Percentiles rank a stretch among this genome's conserved stretches.
Evolutionary conservation across 2,329 filamentous ascomycete species (phyloP).

Genomic region (Exophiala phaeomuriformis): DNA sequence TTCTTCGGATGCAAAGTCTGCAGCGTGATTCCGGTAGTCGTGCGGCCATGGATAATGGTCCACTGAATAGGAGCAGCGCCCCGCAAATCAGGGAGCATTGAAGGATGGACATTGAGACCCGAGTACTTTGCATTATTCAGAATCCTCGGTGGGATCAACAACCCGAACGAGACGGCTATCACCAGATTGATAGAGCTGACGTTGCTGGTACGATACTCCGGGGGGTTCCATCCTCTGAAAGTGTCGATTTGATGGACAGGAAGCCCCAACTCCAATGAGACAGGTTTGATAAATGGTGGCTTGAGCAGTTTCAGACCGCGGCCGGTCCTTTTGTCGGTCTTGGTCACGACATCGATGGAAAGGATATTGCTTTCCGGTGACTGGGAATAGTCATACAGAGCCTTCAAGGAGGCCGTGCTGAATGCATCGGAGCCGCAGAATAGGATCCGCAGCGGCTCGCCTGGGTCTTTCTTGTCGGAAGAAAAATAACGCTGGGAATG

Average conservation of each 20-base stretch:
- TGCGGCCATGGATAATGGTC: constrained; percentile 59
- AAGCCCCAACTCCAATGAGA: constrained; percentile 58
- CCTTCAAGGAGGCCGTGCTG: constrained; percentile 68
- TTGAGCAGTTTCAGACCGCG: constrained; percentile 62
- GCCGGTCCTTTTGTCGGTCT: constrained; percentile 70
- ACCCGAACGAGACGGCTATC: constrained; percentile 87
- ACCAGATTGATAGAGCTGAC: constrained; percentile 60
- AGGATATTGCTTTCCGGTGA: constrained; percentile 51
- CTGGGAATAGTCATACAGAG: constrained; percentile 56
- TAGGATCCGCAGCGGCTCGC: constrained; percentile 65
- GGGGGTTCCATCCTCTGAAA: constrained; percentile 72
- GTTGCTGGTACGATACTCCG: constrained; percentile 36
- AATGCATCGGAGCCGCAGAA: constrained; percentile 94
- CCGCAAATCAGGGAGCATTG: constrained; percentile 65
- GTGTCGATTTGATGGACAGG: constrained; percentile 68
- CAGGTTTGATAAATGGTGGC: constrained; percentile 63
- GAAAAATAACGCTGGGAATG: background rate
- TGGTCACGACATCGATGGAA: constrained; percentile 78
- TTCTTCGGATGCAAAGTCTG: constrained; percentile 71
- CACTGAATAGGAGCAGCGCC: constrained; percentile 83
- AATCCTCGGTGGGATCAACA: constrained; percentile 74
- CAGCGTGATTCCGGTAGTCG: constrained; percentile 66
- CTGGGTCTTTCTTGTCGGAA: constrained; percentile 14
- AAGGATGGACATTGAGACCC: constrained; percentile 89
- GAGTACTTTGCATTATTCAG: constrained; percentile 66